Percentiles rank a stretch among this genome's conserved stretches.
Conservation (phyloP, 352 stramenopile genomes). For the Phytophthora gonapodyides region DNA sequence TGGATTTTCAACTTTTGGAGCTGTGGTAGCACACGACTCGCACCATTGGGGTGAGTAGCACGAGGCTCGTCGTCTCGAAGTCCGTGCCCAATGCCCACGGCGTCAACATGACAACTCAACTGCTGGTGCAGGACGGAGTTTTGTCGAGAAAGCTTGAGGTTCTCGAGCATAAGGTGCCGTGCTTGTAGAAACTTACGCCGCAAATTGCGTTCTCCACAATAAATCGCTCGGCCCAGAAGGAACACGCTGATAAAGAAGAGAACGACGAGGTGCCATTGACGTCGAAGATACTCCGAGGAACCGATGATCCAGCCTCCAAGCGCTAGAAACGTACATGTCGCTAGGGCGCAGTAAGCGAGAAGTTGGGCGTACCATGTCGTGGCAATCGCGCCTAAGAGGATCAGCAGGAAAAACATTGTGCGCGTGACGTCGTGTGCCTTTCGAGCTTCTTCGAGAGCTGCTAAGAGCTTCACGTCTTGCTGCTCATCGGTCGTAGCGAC, state of each 20-base stretch:
- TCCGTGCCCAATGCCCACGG: slow-evolving; percentile 50
- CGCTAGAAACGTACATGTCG: slow-evolving; percentile 27
- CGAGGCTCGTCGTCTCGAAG: slow-evolving; percentile 8
- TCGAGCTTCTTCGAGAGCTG: slow-evolving; percentile 22
- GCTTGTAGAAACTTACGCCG: slow-evolving; percentile 58
- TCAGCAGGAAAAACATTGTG: slow-evolving; percentile 57
- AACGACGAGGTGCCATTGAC: slow-evolving; percentile 57
- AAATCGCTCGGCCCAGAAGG: slow-evolving; percentile 48
- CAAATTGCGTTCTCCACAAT: slow-evolving; percentile 44
- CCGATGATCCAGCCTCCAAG: slow-evolving; percentile 43
- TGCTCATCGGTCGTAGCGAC: slow-evolving; percentile 1
- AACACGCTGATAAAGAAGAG: slow-evolving; percentile 45
- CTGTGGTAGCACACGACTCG: slow-evolving; percentile 9
- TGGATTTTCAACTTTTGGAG: slow-evolving; percentile 1
- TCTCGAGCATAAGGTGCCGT: slow-evolving; percentile 68
- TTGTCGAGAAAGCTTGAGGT: slow-evolving; percentile 60
- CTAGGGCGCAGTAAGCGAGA: slow-evolving; percentile 40
- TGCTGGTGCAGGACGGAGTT: slow-evolving; percentile 73
- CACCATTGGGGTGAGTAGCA: not conserved
- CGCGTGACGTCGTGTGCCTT: slow-evolving; percentile 46
- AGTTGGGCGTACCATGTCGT: slow-evolving; percentile 70
- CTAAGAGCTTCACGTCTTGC: slow-evolving; percentile 18
- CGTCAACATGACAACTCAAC: slow-evolving; percentile 63
- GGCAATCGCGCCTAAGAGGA: slow-evolving; percentile 50
- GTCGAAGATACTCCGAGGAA: slow-evolving; percentile 26